A percentile compares a stretch with the other conserved stretches of the same genome.
Conservation (phyloP, 768 basidiomycete genomes). For the Lentinula boryana region DNA sequence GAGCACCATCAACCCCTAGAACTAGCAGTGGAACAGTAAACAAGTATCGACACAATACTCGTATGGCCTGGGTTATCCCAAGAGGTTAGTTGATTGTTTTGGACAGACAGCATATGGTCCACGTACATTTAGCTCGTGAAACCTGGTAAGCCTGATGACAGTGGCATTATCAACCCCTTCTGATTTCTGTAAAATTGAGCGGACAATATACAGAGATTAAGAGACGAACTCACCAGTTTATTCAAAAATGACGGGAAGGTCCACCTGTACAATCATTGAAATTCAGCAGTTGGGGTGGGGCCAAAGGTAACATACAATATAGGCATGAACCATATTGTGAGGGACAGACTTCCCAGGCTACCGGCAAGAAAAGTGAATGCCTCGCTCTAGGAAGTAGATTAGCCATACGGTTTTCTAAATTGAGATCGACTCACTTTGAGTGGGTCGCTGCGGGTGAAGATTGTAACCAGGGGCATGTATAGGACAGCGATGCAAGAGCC, state of each 20-base stretch:
- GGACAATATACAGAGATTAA: neutral
- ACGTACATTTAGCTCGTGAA: slow-evolving; percentile 77
- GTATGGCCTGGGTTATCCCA: slow-evolving; percentile 44
- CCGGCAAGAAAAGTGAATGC: slow-evolving; percentile 67
- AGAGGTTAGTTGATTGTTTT: neutral
- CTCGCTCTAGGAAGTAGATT: slow-evolving; percentile 32
- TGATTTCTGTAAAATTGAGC: slow-evolving; percentile 32
- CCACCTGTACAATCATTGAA: slow-evolving; percentile 32
- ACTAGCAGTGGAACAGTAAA: slow-evolving; percentile 62
- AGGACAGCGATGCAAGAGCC: slow-evolving; percentile 57
- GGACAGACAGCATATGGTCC: neutral
- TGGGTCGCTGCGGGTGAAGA: slow-evolving; percentile 53
- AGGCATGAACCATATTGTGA: slow-evolving; percentile 73
- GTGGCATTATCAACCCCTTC: slow-evolving; percentile 62
- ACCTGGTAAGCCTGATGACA: slow-evolving; percentile 69
- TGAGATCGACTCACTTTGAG: slow-evolving; percentile 40
- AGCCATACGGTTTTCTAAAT: slow-evolving; percentile 8
- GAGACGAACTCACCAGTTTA: slow-evolving; percentile 43
- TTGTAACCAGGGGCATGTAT: slow-evolving; percentile 68
- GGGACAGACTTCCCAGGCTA: slow-evolving; percentile 56
- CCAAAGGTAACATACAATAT: slow-evolving; percentile 41
- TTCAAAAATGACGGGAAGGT: slow-evolving; percentile 61
- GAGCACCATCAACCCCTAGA: slow-evolving; percentile 64
- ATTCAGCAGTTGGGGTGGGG: neutral
- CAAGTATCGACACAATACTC: slow-evolving; percentile 67